Evolutionary conservation across 495 filamentous ascomycete species (phyloP).

Genomic region (Xylaria telfairii): DNA sequence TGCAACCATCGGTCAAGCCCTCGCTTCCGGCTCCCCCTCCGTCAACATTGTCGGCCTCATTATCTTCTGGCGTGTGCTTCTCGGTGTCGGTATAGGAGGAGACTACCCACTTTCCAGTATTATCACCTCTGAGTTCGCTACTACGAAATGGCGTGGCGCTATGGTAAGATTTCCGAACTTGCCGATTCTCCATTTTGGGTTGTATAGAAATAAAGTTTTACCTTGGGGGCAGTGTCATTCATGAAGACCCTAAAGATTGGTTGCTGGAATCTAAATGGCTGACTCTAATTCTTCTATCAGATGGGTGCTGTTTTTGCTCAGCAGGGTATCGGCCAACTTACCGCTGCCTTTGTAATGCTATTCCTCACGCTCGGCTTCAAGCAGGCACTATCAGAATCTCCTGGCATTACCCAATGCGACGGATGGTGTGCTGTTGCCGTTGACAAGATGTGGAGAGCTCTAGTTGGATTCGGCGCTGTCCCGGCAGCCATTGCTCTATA

Average conservation of each 20-base stretch:
- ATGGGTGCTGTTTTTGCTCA: constrained; percentile 87
- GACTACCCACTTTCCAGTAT: constrained; percentile 87
- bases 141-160: constrained; percentile 29
- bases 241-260: background rate
- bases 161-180: constrained; percentile 17
- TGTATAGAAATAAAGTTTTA: constrained; percentile 68
- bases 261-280: background rate
- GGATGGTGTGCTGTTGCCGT: constrained; percentile 72
- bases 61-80: constrained; percentile 89
- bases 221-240: constrained; percentile 44
- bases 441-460: constrained; percentile 84
- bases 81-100: constrained; percentile 84
- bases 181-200: background rate
- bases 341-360: constrained; percentile 71
- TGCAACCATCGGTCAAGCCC: constrained; percentile 77
- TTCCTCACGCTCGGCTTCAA: constrained; percentile 77
- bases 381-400: constrained; percentile 62
- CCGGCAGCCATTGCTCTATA: constrained; percentile 79
- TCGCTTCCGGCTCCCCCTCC: constrained; percentile 69
- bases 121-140: constrained; percentile 75
- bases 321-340: constrained; percentile 80
- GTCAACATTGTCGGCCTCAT: constrained; percentile 77
- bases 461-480: constrained; percentile 82
- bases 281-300: background rate
- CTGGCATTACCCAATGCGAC: constrained; percentile 57